Conservation (phyloP, 768 basidiomycete genomes). For the Lentinula sp. region DNA sequence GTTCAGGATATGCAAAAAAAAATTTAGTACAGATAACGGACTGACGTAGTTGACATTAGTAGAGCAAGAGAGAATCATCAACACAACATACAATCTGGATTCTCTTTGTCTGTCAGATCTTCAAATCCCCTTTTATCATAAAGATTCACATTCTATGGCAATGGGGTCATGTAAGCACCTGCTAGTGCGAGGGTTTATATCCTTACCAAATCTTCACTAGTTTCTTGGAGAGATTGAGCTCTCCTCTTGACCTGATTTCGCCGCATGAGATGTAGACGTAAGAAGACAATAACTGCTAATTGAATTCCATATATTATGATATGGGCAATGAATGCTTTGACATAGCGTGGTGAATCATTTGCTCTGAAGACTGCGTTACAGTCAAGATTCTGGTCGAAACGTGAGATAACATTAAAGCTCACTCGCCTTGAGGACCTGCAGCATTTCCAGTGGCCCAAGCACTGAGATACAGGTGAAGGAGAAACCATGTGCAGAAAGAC, state of each 20-base stretch:
- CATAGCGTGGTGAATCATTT: constrained; percentile 39
- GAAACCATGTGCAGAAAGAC: background rate
- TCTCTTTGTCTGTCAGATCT: constrained; percentile 43
- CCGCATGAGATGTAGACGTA: constrained; percentile 36
- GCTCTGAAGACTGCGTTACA: constrained; percentile 31
- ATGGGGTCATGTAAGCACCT: background rate
- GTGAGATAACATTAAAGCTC: background rate
- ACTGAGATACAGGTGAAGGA: constrained; percentile 11
- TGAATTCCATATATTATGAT: constrained; percentile 41
- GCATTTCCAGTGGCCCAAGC: constrained; percentile 50
- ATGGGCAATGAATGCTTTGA: constrained; percentile 40
- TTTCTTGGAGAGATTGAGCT: constrained; percentile 24
- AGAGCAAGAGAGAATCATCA: background rate
- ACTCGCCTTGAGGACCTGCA: constrained; percentile 34
- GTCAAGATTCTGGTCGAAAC: background rate
- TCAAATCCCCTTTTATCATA: constrained; percentile 37
- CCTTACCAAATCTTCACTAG: constrained; percentile 21
- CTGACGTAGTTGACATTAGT: constrained; percentile 12
- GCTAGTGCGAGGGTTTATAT: background rate
- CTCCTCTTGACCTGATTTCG: constrained; percentile 33
- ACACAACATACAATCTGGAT: constrained; percentile 33
- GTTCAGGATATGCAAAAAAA: too few relatives aligned
- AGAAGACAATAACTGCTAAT: constrained; percentile 27
- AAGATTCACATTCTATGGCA: constrained; percentile 21
- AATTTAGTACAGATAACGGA: constrained; percentile 30